Evolutionary conservation across 2,329 filamentous ascomycete genomes (phyloP), one percentile per base, ranked within the genome.

Genomic region (Fusarium annulatum): DNA sequence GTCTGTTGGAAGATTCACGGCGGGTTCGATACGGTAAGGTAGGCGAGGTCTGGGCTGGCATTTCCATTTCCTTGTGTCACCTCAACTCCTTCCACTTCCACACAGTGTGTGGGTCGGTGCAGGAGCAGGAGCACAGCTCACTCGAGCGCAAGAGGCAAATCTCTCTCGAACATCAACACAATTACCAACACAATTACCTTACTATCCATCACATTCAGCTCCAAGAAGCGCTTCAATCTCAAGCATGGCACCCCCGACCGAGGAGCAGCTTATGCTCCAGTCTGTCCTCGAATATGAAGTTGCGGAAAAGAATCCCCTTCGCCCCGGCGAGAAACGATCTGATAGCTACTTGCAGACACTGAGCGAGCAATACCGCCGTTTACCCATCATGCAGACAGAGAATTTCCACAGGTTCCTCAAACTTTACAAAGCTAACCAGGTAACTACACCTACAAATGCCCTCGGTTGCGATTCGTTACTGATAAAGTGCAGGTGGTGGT

Each of bases 331-430:
- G 19, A 30, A 48, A 9, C 26, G 45, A 30, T 48, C 45, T 21
- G 14, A 12, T 14, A 21, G 19, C 45, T 48, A 48, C 26, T 48
- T 30, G 7, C 19, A 8, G 16, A n/a, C 45, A 30, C 14, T 30
- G 14, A 16, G 1, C 4, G 14, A 48, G 4, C 14, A 14, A 10
- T 9, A 7, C 26, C 9, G 26, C 26, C 2, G 21, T 5, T 16
- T n/a, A 6, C 26, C 26, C 26, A 48, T 48, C 45, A 48, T 30
- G 45, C 45, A n/a, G 26, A 3, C 4, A n/a, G 45, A n/a, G 19
- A 7, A 4, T n/a, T 48, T 48, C 19, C 1, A 8, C 12, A 30
- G 5, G 19, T 48, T 48, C 18, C 26, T 48, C 45, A 5, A 4
- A 5, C 45, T 21, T 48, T 48, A 30, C 26, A 28, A 5, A 0